Percentiles rank a stretch among this genome's conserved stretches.
These are phyloP conservation scores for Penicillium manginii DNA, from an alignment of 495 filamentous ascomycete genomes.

Conservation along the genomic window DNA sequence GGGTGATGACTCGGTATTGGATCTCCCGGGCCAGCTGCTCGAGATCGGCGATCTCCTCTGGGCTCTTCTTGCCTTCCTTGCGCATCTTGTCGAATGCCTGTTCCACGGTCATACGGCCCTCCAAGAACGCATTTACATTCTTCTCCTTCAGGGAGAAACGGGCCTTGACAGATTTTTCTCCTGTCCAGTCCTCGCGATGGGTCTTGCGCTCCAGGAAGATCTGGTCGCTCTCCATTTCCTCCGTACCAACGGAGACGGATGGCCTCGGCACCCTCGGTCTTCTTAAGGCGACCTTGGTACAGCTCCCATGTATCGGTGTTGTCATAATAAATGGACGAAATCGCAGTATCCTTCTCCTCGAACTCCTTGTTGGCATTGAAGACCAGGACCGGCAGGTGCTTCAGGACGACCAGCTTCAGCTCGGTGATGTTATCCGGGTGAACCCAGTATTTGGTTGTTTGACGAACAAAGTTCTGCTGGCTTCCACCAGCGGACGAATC, in stretches of 20 bases:
- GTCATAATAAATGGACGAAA: conserved; percentile 98
- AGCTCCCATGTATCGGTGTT: conserved; percentile 92
- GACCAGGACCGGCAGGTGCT: conserved; percentile 95
- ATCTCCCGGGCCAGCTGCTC: conserved; percentile 90
- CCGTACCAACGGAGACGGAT: conserved; percentile 98
- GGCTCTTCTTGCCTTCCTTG: conserved; percentile 89
- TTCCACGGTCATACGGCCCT: conserved; percentile 78
- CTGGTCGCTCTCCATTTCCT: conserved; percentile 90
- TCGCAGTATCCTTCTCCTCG: conserved; percentile 83
- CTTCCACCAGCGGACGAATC: conserved; percentile 87
- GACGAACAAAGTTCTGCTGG: conserved; percentile 94
- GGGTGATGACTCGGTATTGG: conserved; percentile 87
- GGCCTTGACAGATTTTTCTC: conserved; percentile 98
- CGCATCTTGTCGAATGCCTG: conserved; percentile 92
- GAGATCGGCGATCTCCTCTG: conserved; percentile 85
- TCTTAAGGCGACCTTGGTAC: conserved; percentile 92
- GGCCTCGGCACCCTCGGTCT: conserved; percentile 96
- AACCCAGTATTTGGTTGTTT: conserved; percentile 99
- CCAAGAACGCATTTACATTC: conserved; percentile 87
- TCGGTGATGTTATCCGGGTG: conserved; percentile 99
- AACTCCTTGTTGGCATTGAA: conserved; percentile 99
- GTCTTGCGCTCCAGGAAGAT: conserved; percentile 99
- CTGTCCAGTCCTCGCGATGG: conserved; percentile 98
- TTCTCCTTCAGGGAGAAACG: conserved; percentile 96
- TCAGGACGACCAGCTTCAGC: conserved; percentile 93